Evolutionary conservation across 2,329 filamentous ascomycete genomes (phyloP).

Genomic region (Nemania sp.): DNA sequence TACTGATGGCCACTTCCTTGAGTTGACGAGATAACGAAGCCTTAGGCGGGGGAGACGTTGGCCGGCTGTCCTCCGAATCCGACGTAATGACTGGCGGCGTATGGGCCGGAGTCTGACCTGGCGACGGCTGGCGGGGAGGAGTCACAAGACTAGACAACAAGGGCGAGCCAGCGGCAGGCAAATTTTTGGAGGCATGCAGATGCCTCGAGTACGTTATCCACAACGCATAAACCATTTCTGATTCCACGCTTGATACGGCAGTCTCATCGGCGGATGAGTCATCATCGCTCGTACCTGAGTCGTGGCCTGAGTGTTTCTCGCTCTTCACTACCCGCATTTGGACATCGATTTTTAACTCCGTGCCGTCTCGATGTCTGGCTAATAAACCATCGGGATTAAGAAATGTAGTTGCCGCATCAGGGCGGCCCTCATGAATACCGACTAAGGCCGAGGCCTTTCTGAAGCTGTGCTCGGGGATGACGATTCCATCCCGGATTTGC

Average conservation of each 20-base stretch:
- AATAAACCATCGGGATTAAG: conserved; percentile 85
- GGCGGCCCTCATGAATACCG: conserved; percentile 83
- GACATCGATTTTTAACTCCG: conserved; percentile 91
- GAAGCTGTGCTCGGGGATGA: conserved; percentile 96
- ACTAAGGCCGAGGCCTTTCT: conserved; percentile 87
- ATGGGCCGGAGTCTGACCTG: conserved; percentile 74
- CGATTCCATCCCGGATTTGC: conserved; percentile 88
- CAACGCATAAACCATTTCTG: conserved; percentile 90
- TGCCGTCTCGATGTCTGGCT: conserved; percentile 89
- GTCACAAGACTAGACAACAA: conserved; percentile 73
- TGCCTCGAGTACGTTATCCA: conserved; percentile 98
- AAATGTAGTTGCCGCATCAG: conserved; percentile 83
- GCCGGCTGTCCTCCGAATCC: conserved; percentile 63
- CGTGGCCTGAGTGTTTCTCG: conserved; percentile 69
- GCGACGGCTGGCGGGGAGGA: conserved; percentile 81
- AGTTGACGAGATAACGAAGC: conserved; percentile 67
- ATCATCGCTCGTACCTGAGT: conserved; percentile 49
- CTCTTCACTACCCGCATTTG: conserved; percentile 97
- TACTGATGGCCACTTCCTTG: conserved; percentile 67
- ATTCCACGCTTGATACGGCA: conserved; percentile 64
- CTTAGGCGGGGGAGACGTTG: conserved; percentile 52
- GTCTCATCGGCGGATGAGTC: conserved; percentile 53
- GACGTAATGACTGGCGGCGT: conserved; percentile 69
- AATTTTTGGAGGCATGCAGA: conserved; percentile 78
- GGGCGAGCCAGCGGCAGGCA: conserved; percentile 68